Percentiles rank a stretch among this genome's conserved stretches.
These are phyloP conservation scores for Pseudogymnoascus sp. DNA, from an alignment of 2,329 filamentous ascomycete species.

Conservation along the genomic window DNA sequence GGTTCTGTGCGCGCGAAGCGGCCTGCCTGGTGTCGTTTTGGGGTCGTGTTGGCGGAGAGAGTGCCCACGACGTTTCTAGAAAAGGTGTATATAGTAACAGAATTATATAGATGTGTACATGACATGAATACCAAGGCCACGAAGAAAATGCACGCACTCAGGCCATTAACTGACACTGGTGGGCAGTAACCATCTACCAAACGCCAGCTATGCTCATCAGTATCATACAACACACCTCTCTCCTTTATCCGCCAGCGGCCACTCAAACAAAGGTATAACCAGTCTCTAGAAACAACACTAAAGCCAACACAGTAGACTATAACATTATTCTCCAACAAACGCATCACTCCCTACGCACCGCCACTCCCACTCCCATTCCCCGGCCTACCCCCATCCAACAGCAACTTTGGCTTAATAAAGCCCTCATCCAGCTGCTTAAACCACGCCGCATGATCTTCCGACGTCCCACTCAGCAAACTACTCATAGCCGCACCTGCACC, in stretches of 20 bases:
- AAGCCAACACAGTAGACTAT: not conserved
- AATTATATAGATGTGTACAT: not conserved
- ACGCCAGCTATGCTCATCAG: constrained; percentile 5
- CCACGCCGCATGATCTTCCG: constrained; percentile 81
- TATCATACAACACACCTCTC: not conserved
- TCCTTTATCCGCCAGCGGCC: not conserved
- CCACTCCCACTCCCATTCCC: not conserved
- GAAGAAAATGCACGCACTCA: not conserved
- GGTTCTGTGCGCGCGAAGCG: too few relatives aligned
- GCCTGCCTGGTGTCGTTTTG: too few relatives aligned
- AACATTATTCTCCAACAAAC: not conserved
- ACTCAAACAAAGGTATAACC: not conserved
- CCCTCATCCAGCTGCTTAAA: constrained; percentile 93
- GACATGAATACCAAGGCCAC: not conserved
- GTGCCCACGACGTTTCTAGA: not conserved
- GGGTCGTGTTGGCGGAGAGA: not conserved
- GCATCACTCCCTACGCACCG: not conserved
- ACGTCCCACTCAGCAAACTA: constrained; percentile 67
- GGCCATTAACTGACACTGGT: not conserved
- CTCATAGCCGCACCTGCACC: constrained; percentile 66
- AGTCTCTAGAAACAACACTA: not conserved
- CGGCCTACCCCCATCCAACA: constrained; percentile 60
- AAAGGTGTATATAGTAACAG: not conserved
- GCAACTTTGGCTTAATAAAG: constrained; percentile 84
- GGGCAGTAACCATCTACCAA: constrained; percentile 1